Conservation (phyloP, 2,329 filamentous ascomycete genomes). For the Aspergillus ochraceoroseus region DNA sequence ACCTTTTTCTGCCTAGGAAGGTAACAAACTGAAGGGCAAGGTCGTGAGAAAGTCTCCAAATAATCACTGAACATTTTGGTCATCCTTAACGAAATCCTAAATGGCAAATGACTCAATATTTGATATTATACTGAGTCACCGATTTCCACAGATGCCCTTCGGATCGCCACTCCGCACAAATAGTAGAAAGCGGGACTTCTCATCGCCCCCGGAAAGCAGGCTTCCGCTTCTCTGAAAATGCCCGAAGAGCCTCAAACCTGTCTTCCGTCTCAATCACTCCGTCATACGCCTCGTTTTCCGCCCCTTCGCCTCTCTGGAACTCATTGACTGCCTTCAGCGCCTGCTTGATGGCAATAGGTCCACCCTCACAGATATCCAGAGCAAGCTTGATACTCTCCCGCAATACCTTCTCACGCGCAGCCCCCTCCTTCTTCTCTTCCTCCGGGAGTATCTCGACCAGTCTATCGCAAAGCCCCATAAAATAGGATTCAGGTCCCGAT, state of each 20-base stretch:
- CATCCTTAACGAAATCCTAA: no score
- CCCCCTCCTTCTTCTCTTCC: conserved; percentile 49
- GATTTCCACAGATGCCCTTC: no score
- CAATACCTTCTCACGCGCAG: conserved; percentile 64
- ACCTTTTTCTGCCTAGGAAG: no score
- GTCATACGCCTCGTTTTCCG: conserved; percentile 85
- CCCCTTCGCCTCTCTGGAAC: conserved; percentile 60
- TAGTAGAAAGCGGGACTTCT: no score
- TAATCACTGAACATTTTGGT: no score
- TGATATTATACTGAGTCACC: no score
- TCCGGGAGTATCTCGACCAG: conserved; percentile 69
- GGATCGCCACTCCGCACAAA: no score
- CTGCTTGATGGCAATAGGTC: conserved; percentile 73
- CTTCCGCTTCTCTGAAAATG: conserved; percentile 73
- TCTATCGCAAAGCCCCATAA: conserved; percentile 83
- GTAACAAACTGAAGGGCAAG: no score
- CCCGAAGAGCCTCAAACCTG: conserved; percentile 77
- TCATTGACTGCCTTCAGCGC: conserved; percentile 72
- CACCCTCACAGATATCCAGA: conserved; percentile 81
- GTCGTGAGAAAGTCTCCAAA: no score
- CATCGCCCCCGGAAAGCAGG: conserved; percentile 60
- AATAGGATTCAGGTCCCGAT: conserved; percentile 78
- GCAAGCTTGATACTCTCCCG: conserved; percentile 74
- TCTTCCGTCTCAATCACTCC: conserved; percentile 79
- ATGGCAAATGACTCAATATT: no score